A percentile compares a stretch with the other conserved stretches of the same genome.
Evolutionary conservation across 129 eudicot species (phyloP).

Genomic region (Saussurea involucrata): DNA sequence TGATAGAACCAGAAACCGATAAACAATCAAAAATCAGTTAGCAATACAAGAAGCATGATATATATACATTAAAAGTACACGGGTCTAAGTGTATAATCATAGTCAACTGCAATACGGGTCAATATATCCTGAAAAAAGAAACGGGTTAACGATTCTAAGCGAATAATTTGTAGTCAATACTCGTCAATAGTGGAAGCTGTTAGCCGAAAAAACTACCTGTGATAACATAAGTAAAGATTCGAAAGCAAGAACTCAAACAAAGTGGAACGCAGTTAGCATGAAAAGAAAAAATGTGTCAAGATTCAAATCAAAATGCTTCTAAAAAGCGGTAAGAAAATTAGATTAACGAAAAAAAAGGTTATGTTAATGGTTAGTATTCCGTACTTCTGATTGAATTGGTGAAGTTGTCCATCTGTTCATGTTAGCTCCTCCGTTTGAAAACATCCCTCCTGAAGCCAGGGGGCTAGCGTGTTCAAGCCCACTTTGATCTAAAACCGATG

Average conservation of each 20-base stretch:
- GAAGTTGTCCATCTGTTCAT: conserved; percentile 88
- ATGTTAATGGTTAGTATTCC: conserved; percentile 99
- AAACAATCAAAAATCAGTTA: background rate
- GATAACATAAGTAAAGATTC: conserved; percentile 37
- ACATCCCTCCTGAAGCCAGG: conserved; percentile 98
- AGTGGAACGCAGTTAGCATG: conserved; percentile 55
- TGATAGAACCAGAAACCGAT: conserved; percentile 3
- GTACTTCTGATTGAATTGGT: conserved; percentile 99
- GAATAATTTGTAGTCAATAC: conserved; percentile 17
- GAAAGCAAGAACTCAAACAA: conserved; percentile 35
- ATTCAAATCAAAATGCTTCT: conserved; percentile 30
- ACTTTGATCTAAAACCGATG: conserved; percentile 98
- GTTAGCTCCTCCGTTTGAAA: conserved; percentile 91
- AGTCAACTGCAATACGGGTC: conserved; percentile 18
- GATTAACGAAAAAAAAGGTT: conserved; percentile 68
- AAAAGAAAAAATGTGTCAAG: conserved; percentile 37
- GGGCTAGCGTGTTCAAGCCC: conserved; percentile 99
- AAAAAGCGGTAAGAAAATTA: conserved; percentile 65
- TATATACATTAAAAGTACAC: background rate
- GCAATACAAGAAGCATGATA: conserved; percentile 18
- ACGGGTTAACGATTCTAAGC: conserved; percentile 23
- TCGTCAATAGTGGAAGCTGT: conserved; percentile 38
- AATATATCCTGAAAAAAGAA: conserved; percentile 3
- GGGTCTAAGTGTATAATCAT: background rate
- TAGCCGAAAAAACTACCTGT: conserved; percentile 73